Evolutionary conservation across 805 yeast genomes (phyloP), one percentile per base, ranked within the genome.

Genomic region (Cyberlindnera nakhonratchasimensis): DNA sequence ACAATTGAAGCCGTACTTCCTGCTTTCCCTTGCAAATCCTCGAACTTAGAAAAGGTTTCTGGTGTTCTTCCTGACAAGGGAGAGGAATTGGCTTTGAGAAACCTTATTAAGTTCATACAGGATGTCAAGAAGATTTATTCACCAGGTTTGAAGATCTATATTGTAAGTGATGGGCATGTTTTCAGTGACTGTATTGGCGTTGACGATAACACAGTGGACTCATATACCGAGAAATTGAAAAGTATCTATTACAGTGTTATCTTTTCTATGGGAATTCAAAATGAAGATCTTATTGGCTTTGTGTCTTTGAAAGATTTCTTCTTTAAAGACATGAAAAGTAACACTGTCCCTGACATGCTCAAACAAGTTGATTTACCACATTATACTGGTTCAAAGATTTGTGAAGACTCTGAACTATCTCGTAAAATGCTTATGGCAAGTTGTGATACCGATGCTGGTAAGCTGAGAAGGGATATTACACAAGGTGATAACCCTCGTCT

Each of bases 91-190:
- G 73, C 73, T 2, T 51, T 70, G 41, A 62, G 57, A 54, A 63
- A 70, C 44, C 52, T 70, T 29, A 56, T 67, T 14, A 43, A 61
- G 28, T 57, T 62, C 8, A 53, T 64, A 12, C 46, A 53, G 33
- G 61, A 54, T 17, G 58, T 64, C n/a, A 39, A 45, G 17, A 65
- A 66, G 36, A 45, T 77, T 16, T 78, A 79, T 57, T 65, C 73
- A 2, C 82, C 82, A 1, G 83, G 83, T 2, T 60, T 77, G 60
- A 69, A 71, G 42, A 56, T 77, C 26, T 72, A 70, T 67, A 76
- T 79, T 50, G 81, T 79, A 22, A 74, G 80, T 54, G 84, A 79
- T 52, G 83, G 84, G 0, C 84, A 79, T 52, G 84, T 79, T 12
- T 79, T 79, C 57, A 74, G 80, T 42, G 83, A 79, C 54, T 78